Evolutionary conservation across 495 filamentous ascomycete genomes (phyloP).

Genomic region (Neurospora intermedia): DNA sequence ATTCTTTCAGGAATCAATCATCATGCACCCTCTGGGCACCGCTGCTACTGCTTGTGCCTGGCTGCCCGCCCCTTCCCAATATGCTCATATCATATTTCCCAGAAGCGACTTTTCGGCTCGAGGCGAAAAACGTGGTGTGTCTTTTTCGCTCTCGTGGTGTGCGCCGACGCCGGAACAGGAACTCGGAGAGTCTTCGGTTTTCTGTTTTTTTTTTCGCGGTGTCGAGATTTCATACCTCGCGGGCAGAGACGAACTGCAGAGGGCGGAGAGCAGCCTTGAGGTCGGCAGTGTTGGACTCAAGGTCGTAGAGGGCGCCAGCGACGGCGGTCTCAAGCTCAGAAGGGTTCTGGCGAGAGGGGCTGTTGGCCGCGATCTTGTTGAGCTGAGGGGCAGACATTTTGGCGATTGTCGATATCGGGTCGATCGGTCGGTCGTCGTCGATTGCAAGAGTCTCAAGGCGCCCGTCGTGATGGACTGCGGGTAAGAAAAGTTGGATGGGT

Average conservation of each 20-base stretch:
- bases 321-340: slow-evolving; percentile 93
- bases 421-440: slow-evolving; percentile 9
- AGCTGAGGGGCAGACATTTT: slow-evolving; percentile 51
- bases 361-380: slow-evolving; percentile 97
- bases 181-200: slow-evolving; percentile 14
- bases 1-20: background rate
- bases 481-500: slow-evolving; percentile 8
- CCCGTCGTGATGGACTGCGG: slow-evolving; percentile 1
- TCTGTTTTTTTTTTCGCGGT: background rate
- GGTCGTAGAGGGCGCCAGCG: slow-evolving; percentile 88
- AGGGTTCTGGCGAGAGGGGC: slow-evolving; percentile 83
- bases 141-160: background rate
- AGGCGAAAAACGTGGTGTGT: slow-evolving; percentile 8
- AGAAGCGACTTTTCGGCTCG: slow-evolving; percentile 17
- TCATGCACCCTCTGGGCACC: background rate
- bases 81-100: slow-evolving; percentile 22
- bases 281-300: slow-evolving; percentile 95
- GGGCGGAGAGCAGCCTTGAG: slow-evolving; percentile 87
- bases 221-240: slow-evolving; percentile 73
- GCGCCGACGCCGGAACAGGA: slow-evolving; percentile 30
- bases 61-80: slow-evolving; percentile 12
- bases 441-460: slow-evolving; percentile 8
- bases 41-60: background rate
- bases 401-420: slow-evolving; percentile 27
- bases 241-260: slow-evolving; percentile 93